Percentiles rank a stretch among this genome's conserved stretches.
phyloP scores from a whole-genome alignment of 306 rosid genomes.

The Cicer cuneatum region DNA sequence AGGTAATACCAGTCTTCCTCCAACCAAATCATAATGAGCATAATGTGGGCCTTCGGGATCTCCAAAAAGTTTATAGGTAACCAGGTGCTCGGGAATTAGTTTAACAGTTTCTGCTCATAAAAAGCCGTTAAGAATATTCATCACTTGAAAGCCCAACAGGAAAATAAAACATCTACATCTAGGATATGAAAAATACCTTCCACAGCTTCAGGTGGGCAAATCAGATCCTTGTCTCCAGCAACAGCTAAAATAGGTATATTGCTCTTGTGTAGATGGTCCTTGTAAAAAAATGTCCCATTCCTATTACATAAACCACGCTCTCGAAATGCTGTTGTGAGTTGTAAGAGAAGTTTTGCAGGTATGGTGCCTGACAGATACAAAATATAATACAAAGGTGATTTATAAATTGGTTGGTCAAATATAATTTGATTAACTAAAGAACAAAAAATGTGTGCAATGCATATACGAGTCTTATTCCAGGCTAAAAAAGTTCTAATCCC shows the following conservation, averaged over 20 bases:
- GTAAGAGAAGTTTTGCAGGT: slow-evolving; percentile 89
- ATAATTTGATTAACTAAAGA: slow-evolving; percentile 36
- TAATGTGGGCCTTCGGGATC: slow-evolving; percentile 87
- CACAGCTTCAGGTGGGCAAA: slow-evolving; percentile 99
- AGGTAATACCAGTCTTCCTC: slow-evolving; percentile 82
- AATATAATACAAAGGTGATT: slow-evolving; percentile 34
- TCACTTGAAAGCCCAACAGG: slow-evolving; percentile 32
- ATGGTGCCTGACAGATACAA: slow-evolving; percentile 73
- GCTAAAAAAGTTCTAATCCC: slow-evolving; percentile 14
- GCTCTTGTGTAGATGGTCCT: slow-evolving; percentile 80
- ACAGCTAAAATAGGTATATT: slow-evolving; percentile 79
- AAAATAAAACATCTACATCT: slow-evolving; percentile 27
- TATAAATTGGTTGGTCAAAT: slow-evolving; percentile 21
- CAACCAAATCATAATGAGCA: slow-evolving; percentile 98
- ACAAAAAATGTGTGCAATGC: slow-evolving; percentile 17
- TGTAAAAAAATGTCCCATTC: slow-evolving; percentile 66
- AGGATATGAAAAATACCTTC: slow-evolving; percentile 63
- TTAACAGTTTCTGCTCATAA: slow-evolving; percentile 71
- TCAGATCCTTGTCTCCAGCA: slow-evolving; percentile 92
- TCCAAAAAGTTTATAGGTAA: slow-evolving; percentile 77
- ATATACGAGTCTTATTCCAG: slow-evolving; percentile 8
- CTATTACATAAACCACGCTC: slow-evolving; percentile 84
- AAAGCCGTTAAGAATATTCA: slow-evolving; percentile 34
- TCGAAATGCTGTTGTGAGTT: slow-evolving; percentile 92
- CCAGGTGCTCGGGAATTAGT: slow-evolving; percentile 81